Percentiles rank a stretch among this genome's conserved stretches.
These are phyloP conservation scores for Nyssa sinensis DNA, from an alignment of 148 eudicot genomes.

Conservation along the genomic window DNA sequence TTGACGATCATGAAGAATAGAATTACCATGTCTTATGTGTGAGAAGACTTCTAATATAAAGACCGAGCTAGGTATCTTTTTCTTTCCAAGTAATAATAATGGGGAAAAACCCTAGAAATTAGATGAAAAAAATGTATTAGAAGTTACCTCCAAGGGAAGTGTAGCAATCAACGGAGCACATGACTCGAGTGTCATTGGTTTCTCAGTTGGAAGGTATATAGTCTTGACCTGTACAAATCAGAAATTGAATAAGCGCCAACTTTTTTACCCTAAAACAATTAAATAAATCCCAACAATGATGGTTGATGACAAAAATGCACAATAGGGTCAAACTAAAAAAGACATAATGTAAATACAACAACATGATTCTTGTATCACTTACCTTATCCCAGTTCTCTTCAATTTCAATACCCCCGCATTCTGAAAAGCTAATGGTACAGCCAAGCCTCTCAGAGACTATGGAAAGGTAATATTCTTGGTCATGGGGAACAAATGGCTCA, in stretches of 20 bases:
- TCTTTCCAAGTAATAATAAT: background rate
- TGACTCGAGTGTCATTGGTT: constrained; percentile 46
- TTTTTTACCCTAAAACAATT: background rate
- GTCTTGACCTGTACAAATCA: constrained; percentile 63
- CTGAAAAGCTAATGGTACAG: constrained; percentile 70
- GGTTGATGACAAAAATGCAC: background rate
- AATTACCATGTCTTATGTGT: background rate
- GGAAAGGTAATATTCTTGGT: constrained; percentile 68
- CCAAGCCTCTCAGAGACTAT: constrained; percentile 83
- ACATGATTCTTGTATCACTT: background rate
- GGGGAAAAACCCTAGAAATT: background rate
- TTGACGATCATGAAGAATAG: background rate
- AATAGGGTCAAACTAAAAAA: constrained; percentile 4
- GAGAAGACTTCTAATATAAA: background rate
- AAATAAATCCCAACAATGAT: background rate
- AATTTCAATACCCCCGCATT: constrained; percentile 86
- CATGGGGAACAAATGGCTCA: constrained; percentile 79
- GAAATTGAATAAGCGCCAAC: background rate
- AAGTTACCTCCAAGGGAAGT: constrained; percentile 69
- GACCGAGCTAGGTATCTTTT: background rate
- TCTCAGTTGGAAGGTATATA: constrained; percentile 61
- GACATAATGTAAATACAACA: background rate
- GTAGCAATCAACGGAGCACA: constrained; percentile 86
- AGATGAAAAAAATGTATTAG: background rate
- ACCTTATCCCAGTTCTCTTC: constrained; percentile 97